A percentile compares a stretch with the other conserved stretches of the same genome.
Conservation (phyloP, 169 alveolate species). For the Nephromyces sp. region DNA sequence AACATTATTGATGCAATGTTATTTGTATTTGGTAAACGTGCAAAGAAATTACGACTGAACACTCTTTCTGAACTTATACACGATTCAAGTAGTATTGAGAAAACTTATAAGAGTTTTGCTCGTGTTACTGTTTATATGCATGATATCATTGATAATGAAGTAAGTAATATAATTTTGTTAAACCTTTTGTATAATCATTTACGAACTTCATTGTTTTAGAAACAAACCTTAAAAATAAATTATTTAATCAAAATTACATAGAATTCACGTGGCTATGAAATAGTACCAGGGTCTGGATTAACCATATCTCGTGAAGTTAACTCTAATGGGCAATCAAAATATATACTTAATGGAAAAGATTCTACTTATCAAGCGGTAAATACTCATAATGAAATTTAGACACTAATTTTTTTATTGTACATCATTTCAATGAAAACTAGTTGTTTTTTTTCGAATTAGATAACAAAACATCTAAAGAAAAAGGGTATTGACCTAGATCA, state of each 20-base stretch:
- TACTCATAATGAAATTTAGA: not conserved
- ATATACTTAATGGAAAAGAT: not conserved
- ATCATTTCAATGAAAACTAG: too few species aligned
- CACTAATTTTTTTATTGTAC: not conserved
- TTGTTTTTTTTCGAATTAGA: constrained; percentile 35
- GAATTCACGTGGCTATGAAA: constrained; percentile 5
- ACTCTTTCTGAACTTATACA: constrained; percentile 86
- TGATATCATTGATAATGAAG: constrained; percentile 66
- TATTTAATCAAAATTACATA: too few species aligned
- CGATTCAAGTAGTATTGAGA: constrained; percentile 63
- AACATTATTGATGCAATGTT: constrained; percentile 96
- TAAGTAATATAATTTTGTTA: constrained; percentile 9
- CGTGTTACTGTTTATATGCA: constrained; percentile 78
- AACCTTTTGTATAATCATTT: too few species aligned
- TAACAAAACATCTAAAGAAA: constrained; percentile 64
- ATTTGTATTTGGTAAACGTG: constrained; percentile 95
- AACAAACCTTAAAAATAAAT: too few species aligned
- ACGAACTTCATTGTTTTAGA: too few species aligned
- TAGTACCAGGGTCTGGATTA: constrained; percentile 11
- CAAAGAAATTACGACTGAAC: constrained; percentile 89
- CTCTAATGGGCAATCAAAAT: not conserved
- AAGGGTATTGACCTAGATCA: constrained; percentile 90
- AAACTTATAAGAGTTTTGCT: not conserved
- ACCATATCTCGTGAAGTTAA: constrained; percentile 13
- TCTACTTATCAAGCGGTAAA: constrained; percentile 4